A percentile compares a stretch with the other conserved stretches of the same genome.
Conservation (phyloP, 2,329 filamentous ascomycete genomes). For the Teratosphaeria destructans region DNA sequence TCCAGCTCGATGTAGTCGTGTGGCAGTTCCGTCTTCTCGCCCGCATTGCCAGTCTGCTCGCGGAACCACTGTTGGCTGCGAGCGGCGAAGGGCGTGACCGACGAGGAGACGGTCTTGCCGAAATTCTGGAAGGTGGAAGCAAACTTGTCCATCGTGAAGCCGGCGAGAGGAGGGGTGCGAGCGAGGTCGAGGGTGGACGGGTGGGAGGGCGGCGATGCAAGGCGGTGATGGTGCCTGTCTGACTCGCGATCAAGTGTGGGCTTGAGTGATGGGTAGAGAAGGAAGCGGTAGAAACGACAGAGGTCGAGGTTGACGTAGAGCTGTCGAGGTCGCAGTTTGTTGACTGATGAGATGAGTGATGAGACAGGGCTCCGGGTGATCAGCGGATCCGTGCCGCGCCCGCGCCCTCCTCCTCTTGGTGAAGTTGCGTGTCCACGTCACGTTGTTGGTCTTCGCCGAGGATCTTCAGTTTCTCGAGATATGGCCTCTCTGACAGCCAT, state of each 20-base stretch:
- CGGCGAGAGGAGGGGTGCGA: not conserved
- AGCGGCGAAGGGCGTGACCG: constrained; percentile 84
- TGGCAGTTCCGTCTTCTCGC: constrained; percentile 96
- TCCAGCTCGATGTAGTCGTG: constrained; percentile 97
- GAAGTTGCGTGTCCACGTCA: not conserved
- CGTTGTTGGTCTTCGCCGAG: not conserved
- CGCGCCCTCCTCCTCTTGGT: not conserved
- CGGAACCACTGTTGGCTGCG: constrained; percentile 96
- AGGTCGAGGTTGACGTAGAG: not conserved
- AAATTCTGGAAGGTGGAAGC: constrained; percentile 62
- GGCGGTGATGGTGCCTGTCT: not conserved
- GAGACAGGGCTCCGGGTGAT: not conserved
- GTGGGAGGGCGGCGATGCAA: not conserved
- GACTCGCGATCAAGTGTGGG: not conserved
- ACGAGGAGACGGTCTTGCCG: constrained; percentile 53
- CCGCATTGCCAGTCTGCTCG: constrained; percentile 88
- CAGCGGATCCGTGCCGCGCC: not conserved
- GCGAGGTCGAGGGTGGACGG: not conserved
- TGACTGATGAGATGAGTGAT: not conserved
- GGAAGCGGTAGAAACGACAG: not conserved
- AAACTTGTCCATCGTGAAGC: constrained; percentile 53
- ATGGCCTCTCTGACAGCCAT: not conserved
- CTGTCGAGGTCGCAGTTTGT: not conserved
- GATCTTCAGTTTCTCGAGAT: not conserved
- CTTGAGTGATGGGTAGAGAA: not conserved